These are phyloP conservation scores for Didymella lethalis DNA, from an alignment of 2,329 filamentous ascomycete genomes.

Conservation along the genomic window DNA sequence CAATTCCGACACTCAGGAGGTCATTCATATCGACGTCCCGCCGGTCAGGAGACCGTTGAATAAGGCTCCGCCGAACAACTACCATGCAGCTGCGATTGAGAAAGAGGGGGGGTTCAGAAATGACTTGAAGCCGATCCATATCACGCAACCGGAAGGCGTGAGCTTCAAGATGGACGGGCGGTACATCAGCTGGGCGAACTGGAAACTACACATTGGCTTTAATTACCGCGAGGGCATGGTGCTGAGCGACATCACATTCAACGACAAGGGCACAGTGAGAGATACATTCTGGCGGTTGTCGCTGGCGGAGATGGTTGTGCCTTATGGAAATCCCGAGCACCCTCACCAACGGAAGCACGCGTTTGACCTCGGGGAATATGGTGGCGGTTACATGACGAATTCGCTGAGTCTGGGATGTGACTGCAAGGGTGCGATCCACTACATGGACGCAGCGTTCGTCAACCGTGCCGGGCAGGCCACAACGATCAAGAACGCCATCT, in stretches of 20 bases:
- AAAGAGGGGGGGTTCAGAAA: conserved; percentile 77
- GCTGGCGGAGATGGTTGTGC: conserved; percentile 92
- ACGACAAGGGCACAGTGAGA: conserved; percentile 78
- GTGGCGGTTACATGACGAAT: conserved; percentile 85
- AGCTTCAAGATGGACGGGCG: conserved; percentile 81
- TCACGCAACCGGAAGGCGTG: conserved; percentile 87
- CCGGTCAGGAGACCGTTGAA: conserved; percentile 77
- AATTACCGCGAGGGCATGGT: conserved; percentile 94
- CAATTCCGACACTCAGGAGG: conserved; percentile 78
- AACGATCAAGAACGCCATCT: conserved; percentile 91
- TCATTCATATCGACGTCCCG: conserved; percentile 85
- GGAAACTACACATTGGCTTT: conserved; percentile 91
- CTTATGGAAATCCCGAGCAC: conserved; percentile 82
- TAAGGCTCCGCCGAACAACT: conserved; percentile 77
- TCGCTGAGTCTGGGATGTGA: conserved; percentile 78
- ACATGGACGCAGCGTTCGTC: conserved; percentile 87
- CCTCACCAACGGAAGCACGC: conserved; percentile 84
- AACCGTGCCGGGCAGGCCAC: conserved; percentile 77
- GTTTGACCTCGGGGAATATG: conserved; percentile 82
- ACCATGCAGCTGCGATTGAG: conserved; percentile 76
- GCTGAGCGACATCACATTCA: conserved; percentile 87
- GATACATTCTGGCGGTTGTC: conserved; percentile 90
- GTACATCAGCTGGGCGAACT: conserved; percentile 87
- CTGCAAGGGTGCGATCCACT: conserved; percentile 90
- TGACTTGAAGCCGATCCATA: conserved; percentile 85